phyloP scores from a whole-genome alignment of 2,329 filamentous ascomycete genomes.

The Periconia sp. region DNA sequence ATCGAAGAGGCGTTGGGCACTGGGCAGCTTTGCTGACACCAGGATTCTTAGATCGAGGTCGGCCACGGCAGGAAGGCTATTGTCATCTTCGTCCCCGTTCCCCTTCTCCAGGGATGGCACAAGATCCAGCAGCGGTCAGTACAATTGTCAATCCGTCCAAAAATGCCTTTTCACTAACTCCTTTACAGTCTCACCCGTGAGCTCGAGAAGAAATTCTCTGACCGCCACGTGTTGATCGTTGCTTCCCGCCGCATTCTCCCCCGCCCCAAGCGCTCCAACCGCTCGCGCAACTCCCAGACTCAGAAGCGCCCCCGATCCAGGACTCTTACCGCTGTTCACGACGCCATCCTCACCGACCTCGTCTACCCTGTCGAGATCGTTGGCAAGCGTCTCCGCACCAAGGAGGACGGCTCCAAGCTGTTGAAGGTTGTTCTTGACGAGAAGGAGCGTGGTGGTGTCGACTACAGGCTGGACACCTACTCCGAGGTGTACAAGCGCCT shows the following conservation, averaged over 20 bases:
- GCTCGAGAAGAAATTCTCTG: conserved; percentile 99
- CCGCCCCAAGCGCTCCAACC: conserved; percentile 97
- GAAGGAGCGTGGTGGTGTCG: conserved; percentile 99
- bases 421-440: conserved; percentile 99
- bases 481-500: conserved; percentile 98
- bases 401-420: conserved; percentile 97
- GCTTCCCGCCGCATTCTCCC: conserved; percentile 98
- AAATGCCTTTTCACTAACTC: conserved; percentile 10
- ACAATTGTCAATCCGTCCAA: background rate
- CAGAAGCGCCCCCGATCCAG: conserved; percentile 99
- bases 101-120: conserved; percentile 98
- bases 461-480: conserved; percentile 99
- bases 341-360: conserved; percentile 95
- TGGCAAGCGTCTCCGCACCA: conserved; percentile 97
- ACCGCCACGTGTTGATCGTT: conserved; percentile 99
- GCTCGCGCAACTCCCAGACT: conserved; percentile 92
- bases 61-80: conserved; percentile 99
- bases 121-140: conserved; percentile 99
- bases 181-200: conserved; percentile 86
- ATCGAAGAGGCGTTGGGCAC: conserved; percentile 59
- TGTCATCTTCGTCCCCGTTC: conserved; percentile 99
- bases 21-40: conserved; percentile 59
- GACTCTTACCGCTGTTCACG: conserved; percentile 98
- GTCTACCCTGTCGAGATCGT: conserved; percentile 99
- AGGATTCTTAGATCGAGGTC: conserved; percentile 88